These are phyloP conservation scores for Pythium coloratum DNA, from an alignment of 352 stramenopile species.

Conservation along the genomic window DNA sequence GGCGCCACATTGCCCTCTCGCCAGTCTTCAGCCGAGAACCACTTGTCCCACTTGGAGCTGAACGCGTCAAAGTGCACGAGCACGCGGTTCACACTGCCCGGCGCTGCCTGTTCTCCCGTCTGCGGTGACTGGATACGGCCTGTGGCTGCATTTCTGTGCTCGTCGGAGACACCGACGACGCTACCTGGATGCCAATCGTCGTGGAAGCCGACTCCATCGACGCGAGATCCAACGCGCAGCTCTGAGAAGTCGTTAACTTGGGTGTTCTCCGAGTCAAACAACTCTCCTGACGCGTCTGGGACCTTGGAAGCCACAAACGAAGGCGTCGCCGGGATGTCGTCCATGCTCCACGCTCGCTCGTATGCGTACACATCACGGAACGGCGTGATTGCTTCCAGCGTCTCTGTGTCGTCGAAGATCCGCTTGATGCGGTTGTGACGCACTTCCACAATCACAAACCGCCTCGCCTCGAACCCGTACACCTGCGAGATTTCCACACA, in stretches of 20 bases:
- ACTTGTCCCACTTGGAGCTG: constrained; percentile 73
- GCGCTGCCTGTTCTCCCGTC: constrained; percentile 1
- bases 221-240: constrained; percentile 51
- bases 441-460: constrained; percentile 71
- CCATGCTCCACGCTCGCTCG: constrained; percentile 65
- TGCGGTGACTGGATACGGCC: background rate
- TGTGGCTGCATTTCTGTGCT: constrained; percentile 1
- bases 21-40: constrained; percentile 64
- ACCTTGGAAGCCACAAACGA: background rate
- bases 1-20: constrained; percentile 46
- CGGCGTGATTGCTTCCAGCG: constrained; percentile 47
- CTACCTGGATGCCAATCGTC: constrained; percentile 67
- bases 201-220: constrained; percentile 52
- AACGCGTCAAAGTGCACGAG: constrained; percentile 76
- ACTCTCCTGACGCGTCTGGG: constrained; percentile 1
- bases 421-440: constrained; percentile 71
- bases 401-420: constrained; percentile 62
- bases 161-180: constrained; percentile 44
- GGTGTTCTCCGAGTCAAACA: background rate
- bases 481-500: constrained; percentile 49
- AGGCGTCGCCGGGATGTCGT: constrained; percentile 54
- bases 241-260: constrained; percentile 39
- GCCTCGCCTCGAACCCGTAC: constrained; percentile 40
- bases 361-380: constrained; percentile 53
- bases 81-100: constrained; percentile 23